Conservation (phyloP, 306 rosid genomes). For the Vigna unguiculata region DNA sequence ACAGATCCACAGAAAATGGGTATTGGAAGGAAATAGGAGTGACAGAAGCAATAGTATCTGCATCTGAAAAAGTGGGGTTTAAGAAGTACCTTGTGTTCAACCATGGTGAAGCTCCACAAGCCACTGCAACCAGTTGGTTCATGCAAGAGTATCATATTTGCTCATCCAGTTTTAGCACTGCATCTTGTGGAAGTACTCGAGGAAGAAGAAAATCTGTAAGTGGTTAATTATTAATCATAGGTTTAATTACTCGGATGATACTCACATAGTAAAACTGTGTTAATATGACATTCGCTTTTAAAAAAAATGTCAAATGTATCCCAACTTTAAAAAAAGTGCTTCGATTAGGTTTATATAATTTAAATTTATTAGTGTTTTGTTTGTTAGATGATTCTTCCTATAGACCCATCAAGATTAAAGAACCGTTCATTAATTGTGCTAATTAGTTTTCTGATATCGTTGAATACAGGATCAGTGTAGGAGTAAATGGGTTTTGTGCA, state of each 20-base stretch:
- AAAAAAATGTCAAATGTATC: no score
- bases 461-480: slow-evolving; percentile 43
- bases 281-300: no score
- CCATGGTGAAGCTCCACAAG: slow-evolving; percentile 48
- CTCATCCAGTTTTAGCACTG: slow-evolving; percentile 25
- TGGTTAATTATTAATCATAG: neutral
- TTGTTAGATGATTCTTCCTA: no score
- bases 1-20: slow-evolving; percentile 52
- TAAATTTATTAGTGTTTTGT: no score
- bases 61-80: slow-evolving; percentile 49
- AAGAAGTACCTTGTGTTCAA: slow-evolving; percentile 58
- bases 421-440: neutral
- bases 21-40: slow-evolving; percentile 60
- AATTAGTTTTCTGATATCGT: slow-evolving; percentile 23
- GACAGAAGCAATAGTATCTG: slow-evolving; percentile 43
- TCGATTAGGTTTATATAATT: no score
- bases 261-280: no score
- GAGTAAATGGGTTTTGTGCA: slow-evolving; percentile 59
- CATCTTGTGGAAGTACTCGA: slow-evolving; percentile 23
- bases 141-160: slow-evolving; percentile 62
- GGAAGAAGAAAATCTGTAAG: slow-evolving; percentile 44
- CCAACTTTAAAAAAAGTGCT: no score
- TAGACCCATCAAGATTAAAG: no score
- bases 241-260: no score
- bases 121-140: slow-evolving; percentile 55